Evolutionary conservation across 306 rosid genomes (phyloP), one percentile per base, ranked within the genome.

Genomic region (Malus orientalis): DNA sequence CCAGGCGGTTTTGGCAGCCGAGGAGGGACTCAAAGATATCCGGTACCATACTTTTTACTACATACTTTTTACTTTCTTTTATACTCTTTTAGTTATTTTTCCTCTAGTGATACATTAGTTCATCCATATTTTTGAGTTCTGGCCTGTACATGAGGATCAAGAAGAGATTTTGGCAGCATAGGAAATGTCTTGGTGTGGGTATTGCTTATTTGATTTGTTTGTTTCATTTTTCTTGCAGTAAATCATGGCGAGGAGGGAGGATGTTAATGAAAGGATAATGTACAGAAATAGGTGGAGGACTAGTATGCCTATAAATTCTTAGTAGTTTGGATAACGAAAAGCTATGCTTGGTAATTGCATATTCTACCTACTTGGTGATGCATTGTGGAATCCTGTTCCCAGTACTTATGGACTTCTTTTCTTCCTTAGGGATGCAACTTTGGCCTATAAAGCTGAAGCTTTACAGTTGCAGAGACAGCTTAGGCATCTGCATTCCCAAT

Each of bases 21-120:
- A 94, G 73, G 98, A 94, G 80, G 96, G 97, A 44, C 74, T 92
- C 72, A 92, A 88, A 77, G 99, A 95, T 80, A 92, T 92, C 57
- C 74, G 91, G 97, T 91, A 77, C 33, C 38, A 3, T 70, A 12
- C 4, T 27, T 13, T 30, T 32, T 54, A 23, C 25, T 23, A 23
- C 38, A 3, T 70, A 12, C 4, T 27, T 13, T 1, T 25, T 25
- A 15, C 49, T 3, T 66, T 12, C 25, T 30, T 36, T 42, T 76
- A 20, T 8, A 10, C 6, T 20, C 49, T 44, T 8, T 19, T 49
- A 19, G 12, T 18, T 5, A 27, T n/a, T n/a, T 29, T 20, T 25
- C 30, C 23, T n/a, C 42, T 69, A 36, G 20, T 6, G 30, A 55
- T 29, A 36, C 36, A 32, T 38, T 15, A 38, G 44, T 62, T 38